Base-by-base conservation (phyloP, 2,329 filamentous ascomycete species). In the Diaporthe ilicicola region DNA sequence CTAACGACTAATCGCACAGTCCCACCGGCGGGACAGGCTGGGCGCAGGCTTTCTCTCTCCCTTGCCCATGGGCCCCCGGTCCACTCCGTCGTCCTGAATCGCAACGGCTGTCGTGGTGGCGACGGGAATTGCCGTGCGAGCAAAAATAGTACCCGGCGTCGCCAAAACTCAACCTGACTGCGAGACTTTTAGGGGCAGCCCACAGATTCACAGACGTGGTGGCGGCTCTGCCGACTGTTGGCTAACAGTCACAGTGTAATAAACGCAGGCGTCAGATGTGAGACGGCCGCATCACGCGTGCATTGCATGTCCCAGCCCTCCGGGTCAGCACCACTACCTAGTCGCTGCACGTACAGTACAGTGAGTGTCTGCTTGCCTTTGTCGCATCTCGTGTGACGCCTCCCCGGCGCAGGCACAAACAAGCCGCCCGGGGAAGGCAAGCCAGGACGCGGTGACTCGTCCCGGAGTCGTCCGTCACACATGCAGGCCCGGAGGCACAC, bases 251-350 rank as follows among this genome's bases (percentile, higher is more conserved):
- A n/a, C n/a, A n/a, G n/a, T n/a, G n/a, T 10, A 27, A n/a, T 42
- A 27, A 34, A 29, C 42, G 17, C 37, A 42, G 19, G 42, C 56
- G 7, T 7, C 42, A n/a, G n/a, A 62, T 48, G 56, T 19, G 42
- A 22, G 8, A 27, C 39, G 42, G 56, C 27, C 42, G n/a, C 27
- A 32, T 42, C 59, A 62, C 24, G 42, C 19, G 19, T 62, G 59
- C 59, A 48, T 48, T 62, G 29, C 59, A 64, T 34, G n/a, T 64
- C 59, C 59, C 59, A 64, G 44, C 29, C 29, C 15, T 19, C 15
- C 59, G 59, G 59, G 59, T 50, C 59, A 19, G 29, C 46, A 22
- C 29, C 13, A 34, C n/a, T n/a, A n/a, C n/a, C n/a, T n/a, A n/a
- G n/a, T 34, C 32, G 9, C 32, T 4, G 32, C 9, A 34, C 32